Evolutionary conservation across 805 yeast genomes (phyloP).

Genomic region (Candida berthetii): DNA sequence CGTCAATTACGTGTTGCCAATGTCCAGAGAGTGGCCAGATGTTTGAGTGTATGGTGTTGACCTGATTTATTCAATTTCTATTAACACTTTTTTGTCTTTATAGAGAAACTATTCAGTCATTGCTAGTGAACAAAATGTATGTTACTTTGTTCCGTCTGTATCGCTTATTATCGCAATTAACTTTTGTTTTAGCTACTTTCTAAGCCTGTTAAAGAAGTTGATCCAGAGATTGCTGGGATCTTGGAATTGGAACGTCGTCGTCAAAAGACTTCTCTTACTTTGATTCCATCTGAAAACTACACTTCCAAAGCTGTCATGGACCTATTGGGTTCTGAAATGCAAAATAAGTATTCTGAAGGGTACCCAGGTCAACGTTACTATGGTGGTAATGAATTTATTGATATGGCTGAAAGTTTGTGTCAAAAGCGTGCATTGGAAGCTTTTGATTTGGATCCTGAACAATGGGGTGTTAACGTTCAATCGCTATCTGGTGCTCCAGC

Average conservation of each 20-base stretch:
- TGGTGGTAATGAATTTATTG: conserved; percentile 96
- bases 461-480: conserved; percentile 98
- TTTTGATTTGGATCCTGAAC: conserved; percentile 63
- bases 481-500: conserved; percentile 96
- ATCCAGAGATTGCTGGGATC: conserved; percentile 81
- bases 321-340: conserved; percentile 92
- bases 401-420: conserved; percentile 83
- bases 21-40: background rate
- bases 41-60: background rate
- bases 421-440: conserved; percentile 89
- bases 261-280: conserved; percentile 86
- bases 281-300: conserved; percentile 95
- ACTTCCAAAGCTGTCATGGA: conserved; percentile 95
- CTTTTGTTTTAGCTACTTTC: conserved; percentile 37
- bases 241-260: conserved; percentile 72
- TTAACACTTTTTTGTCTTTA: no score
- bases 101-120: background rate
- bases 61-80: no score
- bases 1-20: background rate
- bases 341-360: conserved; percentile 96
- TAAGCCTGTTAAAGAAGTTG: conserved; percentile 59
- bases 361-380: conserved; percentile 97
- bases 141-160: background rate
- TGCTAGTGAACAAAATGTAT: background rate
- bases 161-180: background rate